phyloP scores from a whole-genome alignment of 495 filamentous ascomycete genomes.

The Hypomontagnella submonticulosa region DNA sequence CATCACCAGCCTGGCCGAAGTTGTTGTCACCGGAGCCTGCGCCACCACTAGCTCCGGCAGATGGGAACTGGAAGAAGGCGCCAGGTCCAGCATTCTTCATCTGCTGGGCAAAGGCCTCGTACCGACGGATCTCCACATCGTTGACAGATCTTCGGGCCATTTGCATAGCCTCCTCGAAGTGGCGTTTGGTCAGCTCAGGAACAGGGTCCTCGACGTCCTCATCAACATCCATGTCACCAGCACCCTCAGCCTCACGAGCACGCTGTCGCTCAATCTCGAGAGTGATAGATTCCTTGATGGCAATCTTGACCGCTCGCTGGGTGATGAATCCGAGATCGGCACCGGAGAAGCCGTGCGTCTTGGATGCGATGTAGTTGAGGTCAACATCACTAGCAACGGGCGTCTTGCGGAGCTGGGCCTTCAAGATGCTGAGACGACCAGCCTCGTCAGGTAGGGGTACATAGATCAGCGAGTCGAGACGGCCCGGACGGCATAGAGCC shows the following conservation, averaged over 20 bases:
- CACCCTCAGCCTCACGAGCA: constrained; percentile 86
- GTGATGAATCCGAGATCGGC: constrained; percentile 99
- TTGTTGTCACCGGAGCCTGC: constrained; percentile 60
- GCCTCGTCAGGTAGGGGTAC: constrained; percentile 93
- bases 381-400: constrained; percentile 90
- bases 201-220: constrained; percentile 90
- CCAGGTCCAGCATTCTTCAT: constrained; percentile 97
- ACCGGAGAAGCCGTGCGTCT: constrained; percentile 99
- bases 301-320: constrained; percentile 98
- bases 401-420: constrained; percentile 97
- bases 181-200: constrained; percentile 92
- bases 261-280: constrained; percentile 88
- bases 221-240: constrained; percentile 83
- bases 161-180: constrained; percentile 99
- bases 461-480: constrained; percentile 98
- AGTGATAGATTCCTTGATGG: constrained; percentile 96
- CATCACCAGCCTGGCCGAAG: constrained; percentile 86
- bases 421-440: constrained; percentile 88
- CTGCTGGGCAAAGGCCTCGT: constrained; percentile 98
- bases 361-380: constrained; percentile 89
- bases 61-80: constrained; percentile 96
- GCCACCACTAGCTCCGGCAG: constrained; percentile 57
- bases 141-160: constrained; percentile 90
- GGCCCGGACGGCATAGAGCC: constrained; percentile 95
- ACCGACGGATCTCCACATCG: constrained; percentile 95